Base-by-base conservation (phyloP, 208 protist genomes). In the Vickermania spadyakhi region DNA sequence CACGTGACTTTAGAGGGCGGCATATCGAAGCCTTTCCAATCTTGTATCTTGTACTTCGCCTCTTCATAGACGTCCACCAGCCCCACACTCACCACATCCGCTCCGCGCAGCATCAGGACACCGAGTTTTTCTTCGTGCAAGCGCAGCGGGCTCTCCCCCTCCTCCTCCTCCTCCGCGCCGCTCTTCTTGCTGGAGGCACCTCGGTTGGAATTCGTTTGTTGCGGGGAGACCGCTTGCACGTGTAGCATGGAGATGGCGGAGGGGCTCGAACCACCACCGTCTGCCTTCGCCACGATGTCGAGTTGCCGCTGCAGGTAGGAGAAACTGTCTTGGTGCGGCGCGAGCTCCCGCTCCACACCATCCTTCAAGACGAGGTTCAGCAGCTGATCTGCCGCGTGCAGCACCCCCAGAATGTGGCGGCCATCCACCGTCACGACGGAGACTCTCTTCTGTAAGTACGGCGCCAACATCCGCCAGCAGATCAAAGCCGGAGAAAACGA, bases 301-400 rank as follows among this genome's bases (percentile, higher is more conserved):
- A 23, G 28, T 26, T 31, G 28, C 18, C 60, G 55, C 25, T 54
- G 22, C 31, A 81, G 70, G 58, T 78, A 64, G n/a, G n/a, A n/a
- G n/a, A n/a, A n/a, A n/a, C n/a, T n/a, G 36, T 45, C 36, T 45
- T 45, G 7, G 7, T 7, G 11, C 45, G 70, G 62, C n/a, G 67
- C 79, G 14, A 73, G 71, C 7, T 77, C 49, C 28, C 83, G 83
- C 70, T 94, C 81, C 2, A 79, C 68, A 50, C 80, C 85, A 22
- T 73, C 75, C 2, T 72, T 77, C 55, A 94, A 70, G 0, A 94
- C 81, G 23, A 94, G 18, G 61, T 94, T 94, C 7, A 91, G 53
- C 28, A 94, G 72, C 68, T 94, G 86, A 63, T 94, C 86, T 0
- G 81, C 81, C 14, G 76, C 63, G 56, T 91, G 81, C 49, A 94